Conservation (phyloP, 805 yeast genomes). For the Alloascoidea hylecoeti region DNA sequence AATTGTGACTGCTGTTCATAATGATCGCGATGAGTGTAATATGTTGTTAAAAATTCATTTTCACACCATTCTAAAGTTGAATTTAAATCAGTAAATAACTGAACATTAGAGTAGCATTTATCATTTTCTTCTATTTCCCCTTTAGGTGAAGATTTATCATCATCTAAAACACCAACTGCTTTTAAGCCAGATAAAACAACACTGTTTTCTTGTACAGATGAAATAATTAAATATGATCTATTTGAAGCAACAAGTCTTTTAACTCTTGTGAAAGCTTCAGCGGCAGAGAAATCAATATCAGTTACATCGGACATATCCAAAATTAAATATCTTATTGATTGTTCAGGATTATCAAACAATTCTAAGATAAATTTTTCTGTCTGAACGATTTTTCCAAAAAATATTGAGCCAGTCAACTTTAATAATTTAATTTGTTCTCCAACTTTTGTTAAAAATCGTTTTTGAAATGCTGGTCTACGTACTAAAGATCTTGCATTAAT, state of each 20-base stretch:
- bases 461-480: conserved; percentile 79
- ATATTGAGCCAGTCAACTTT: conserved; percentile 77
- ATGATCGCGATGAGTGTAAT: conserved; percentile 25
- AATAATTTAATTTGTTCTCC: conserved; percentile 85
- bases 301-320: conserved; percentile 73
- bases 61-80: conserved; percentile 96
- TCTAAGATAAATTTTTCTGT: conserved; percentile 65
- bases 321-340: conserved; percentile 69
- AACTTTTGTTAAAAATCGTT: conserved; percentile 67
- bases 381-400: conserved; percentile 92
- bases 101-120: conserved; percentile 22
- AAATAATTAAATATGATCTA: conserved; percentile 56
- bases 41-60: conserved; percentile 64
- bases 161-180: conserved; percentile 72
- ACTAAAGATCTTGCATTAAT: conserved; percentile 86
- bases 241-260: conserved; percentile 62
- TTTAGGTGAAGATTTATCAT: conserved; percentile 9
- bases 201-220: conserved; percentile 61
- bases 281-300: conserved; percentile 84
- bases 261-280: conserved; percentile 86
- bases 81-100: conserved; percentile 67
- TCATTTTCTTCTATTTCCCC: conserved; percentile 26
- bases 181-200: conserved; percentile 55
- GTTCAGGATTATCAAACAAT: conserved; percentile 38
- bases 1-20: not conserved